Conservation (phyloP, 2,329 filamentous ascomycete species). For the Ascochyta viciae-villosae region DNA sequence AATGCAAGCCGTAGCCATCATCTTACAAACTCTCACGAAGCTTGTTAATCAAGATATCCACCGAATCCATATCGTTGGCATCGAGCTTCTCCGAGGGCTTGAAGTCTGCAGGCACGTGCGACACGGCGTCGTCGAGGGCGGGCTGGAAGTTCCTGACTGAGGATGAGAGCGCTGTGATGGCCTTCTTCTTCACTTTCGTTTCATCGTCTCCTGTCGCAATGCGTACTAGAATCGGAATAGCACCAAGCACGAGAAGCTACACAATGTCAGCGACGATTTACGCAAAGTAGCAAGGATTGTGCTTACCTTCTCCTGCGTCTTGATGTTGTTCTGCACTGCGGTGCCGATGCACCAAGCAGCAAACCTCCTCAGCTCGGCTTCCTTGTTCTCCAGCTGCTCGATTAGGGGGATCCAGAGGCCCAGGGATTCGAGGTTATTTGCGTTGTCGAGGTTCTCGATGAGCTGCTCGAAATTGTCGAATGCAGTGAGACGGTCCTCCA, state of each 20-base stretch:
- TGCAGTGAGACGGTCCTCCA: conserved; percentile 27
- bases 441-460: conserved; percentile 75
- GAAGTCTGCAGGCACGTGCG: conserved; percentile 69
- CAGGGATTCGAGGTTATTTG: conserved; percentile 86
- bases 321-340: conserved; percentile 94
- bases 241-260: conserved; percentile 66
- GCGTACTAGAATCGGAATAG: conserved; percentile 72
- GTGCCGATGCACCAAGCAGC: conserved; percentile 95
- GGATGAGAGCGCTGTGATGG: conserved; percentile 86
- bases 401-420: conserved; percentile 84
- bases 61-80: conserved; percentile 83
- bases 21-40: conserved; percentile 52
- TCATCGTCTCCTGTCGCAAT: conserved; percentile 68
- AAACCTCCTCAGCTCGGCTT: conserved; percentile 78
- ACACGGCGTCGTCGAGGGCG: conserved; percentile 68
- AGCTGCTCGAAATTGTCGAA: conserved; percentile 42
- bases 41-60: conserved; percentile 75
- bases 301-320: conserved; percentile 75
- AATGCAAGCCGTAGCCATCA: conserved; percentile 22
- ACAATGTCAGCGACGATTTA: conserved; percentile 20
- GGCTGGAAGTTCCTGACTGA: conserved; percentile 90
- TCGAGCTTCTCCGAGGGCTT: conserved; percentile 70
- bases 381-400: conserved; percentile 69
- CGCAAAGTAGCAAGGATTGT: neutral
- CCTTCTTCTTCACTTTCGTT: conserved; percentile 78